phyloP scores from a whole-genome alignment of 345 rosid species.

The Psidium guajava region DNA sequence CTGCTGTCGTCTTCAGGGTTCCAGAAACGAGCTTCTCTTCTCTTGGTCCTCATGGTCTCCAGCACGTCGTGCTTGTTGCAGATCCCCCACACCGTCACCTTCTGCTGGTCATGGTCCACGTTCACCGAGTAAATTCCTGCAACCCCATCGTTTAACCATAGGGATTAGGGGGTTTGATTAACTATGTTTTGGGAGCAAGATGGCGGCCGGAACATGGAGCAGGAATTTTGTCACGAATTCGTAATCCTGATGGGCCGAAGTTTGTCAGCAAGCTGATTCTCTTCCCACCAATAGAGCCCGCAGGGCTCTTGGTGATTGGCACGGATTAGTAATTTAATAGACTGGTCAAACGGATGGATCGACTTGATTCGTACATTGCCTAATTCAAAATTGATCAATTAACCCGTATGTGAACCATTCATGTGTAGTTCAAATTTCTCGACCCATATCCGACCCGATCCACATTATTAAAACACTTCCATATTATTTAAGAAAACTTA shows the following conservation, averaged over 20 bases:
- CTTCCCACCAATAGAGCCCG: background rate
- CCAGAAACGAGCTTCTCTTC: conserved; percentile 80
- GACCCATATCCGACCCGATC: too few relatives aligned
- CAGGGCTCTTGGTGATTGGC: background rate
- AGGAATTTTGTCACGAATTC: background rate
- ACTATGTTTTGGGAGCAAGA: background rate
- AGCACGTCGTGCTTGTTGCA: conserved; percentile 72
- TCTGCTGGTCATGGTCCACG: conserved; percentile 56
- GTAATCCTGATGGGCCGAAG: background rate
- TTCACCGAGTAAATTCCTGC: conserved; percentile 75
- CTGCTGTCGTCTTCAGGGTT: conserved; percentile 35
- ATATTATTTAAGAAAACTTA: too few relatives aligned
- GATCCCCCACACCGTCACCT: conserved; percentile 87
- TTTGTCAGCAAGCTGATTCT: background rate
- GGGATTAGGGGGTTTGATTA: background rate
- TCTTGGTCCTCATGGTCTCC: conserved; percentile 46
- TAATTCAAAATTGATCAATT: too few relatives aligned
- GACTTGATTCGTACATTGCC: too few relatives aligned
- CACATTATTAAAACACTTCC: too few relatives aligned
- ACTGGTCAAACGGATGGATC: too few relatives aligned
- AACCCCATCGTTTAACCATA: background rate
- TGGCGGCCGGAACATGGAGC: background rate
- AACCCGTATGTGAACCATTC: too few relatives aligned
- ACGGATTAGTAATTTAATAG: too few relatives aligned
- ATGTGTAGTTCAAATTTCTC: too few relatives aligned